phyloP scores from a whole-genome alignment of 1,284 basidiomycete species.

The Microbotryum lychnidis-dioicae region DNA sequence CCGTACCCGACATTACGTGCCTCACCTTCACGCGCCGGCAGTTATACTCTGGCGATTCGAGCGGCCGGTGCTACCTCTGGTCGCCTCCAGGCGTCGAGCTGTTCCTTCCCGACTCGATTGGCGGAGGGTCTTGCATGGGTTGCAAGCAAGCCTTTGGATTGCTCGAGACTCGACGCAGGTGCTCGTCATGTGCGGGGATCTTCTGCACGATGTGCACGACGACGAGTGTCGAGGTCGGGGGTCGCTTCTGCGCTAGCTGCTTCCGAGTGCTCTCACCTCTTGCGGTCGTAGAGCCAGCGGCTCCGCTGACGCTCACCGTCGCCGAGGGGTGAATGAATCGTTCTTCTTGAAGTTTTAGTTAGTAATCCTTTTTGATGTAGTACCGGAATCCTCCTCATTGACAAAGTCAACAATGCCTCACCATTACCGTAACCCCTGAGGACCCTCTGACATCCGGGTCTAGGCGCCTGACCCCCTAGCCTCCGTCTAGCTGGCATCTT shows the following conservation, averaged over 20 bases:
- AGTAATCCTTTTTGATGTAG: too few relatives aligned
- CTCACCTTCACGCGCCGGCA: slow-evolving; percentile 6
- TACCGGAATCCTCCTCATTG: too few relatives aligned
- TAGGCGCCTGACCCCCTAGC: too few relatives aligned
- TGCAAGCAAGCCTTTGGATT: slow-evolving; percentile 5
- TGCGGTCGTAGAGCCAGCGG: too few relatives aligned
- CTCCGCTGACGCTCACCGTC: too few relatives aligned
- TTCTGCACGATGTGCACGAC: slow-evolving; percentile 10
- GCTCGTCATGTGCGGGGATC: slow-evolving; percentile 6
- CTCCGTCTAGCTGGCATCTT: too few relatives aligned
- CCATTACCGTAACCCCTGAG: too few relatives aligned
- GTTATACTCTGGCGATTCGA: slow-evolving; percentile 6
- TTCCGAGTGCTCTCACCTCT: neutral
- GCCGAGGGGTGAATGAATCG: too few relatives aligned
- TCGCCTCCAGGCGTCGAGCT: slow-evolving; percentile 9
- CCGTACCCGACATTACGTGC: slow-evolving; percentile 1
- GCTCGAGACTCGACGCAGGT: slow-evolving; percentile 8
- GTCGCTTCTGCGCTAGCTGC: slow-evolving; percentile 8
- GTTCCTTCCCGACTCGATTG: slow-evolving; percentile 4
- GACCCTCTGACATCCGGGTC: too few relatives aligned
- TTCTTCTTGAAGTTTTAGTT: too few relatives aligned
- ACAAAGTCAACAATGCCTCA: too few relatives aligned
- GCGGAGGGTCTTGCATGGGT: slow-evolving; percentile 1
- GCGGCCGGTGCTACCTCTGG: neutral
- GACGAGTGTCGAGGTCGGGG: slow-evolving; percentile 9